These are phyloP conservation scores for Colletotrichum tamarilloi DNA, from an alignment of 2,329 filamentous ascomycete species.

Conservation along the genomic window DNA sequence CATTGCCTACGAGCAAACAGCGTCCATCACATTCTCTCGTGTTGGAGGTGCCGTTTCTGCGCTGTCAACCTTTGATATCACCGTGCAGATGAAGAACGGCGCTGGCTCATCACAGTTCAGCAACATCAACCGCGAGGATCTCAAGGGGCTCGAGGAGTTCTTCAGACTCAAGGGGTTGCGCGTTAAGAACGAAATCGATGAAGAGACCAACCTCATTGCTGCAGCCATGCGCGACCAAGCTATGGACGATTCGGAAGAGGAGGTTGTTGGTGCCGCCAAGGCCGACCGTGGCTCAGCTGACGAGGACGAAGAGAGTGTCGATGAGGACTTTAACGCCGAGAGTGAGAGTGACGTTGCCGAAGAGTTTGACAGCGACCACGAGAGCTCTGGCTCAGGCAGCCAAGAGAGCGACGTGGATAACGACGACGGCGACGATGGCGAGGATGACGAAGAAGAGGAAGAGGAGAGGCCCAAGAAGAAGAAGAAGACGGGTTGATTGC, in stretches of 20 bases:
- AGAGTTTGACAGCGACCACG: conserved; percentile 92
- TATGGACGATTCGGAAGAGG: conserved; percentile 86
- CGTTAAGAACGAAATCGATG: conserved; percentile 98
- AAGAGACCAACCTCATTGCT: conserved; percentile 84
- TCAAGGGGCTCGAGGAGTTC: conserved; percentile 95
- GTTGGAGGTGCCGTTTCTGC: conserved; percentile 94
- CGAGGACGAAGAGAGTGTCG: conserved; percentile 93
- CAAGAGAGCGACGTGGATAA: conserved; percentile 71
- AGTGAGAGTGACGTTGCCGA: conserved; percentile 96
- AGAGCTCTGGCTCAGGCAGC: conserved; percentile 78
- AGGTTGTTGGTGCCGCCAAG: conserved; percentile 72
- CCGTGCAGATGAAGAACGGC: conserved; percentile 89
- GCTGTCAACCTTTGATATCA: conserved; percentile 96
- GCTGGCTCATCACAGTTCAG: conserved; percentile 93
- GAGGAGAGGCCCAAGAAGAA: conserved; percentile 64
- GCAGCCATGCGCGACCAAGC: conserved; percentile 86
- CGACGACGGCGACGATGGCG: conserved; percentile 57
- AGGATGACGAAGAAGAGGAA: conserved; percentile 61
- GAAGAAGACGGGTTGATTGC: conserved; percentile 48
- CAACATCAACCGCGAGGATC: conserved; percentile 98
- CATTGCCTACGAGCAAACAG: conserved; percentile 93
- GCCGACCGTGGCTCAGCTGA: conserved; percentile 91
- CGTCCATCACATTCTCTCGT: conserved; percentile 93
- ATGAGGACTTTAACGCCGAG: conserved; percentile 95
- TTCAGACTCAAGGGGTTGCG: conserved; percentile 96